Evolutionary conservation across 2,329 filamentous ascomycete genomes (phyloP), one percentile per base, ranked within the genome.

Genomic region (Albifimbria verrucaria): DNA sequence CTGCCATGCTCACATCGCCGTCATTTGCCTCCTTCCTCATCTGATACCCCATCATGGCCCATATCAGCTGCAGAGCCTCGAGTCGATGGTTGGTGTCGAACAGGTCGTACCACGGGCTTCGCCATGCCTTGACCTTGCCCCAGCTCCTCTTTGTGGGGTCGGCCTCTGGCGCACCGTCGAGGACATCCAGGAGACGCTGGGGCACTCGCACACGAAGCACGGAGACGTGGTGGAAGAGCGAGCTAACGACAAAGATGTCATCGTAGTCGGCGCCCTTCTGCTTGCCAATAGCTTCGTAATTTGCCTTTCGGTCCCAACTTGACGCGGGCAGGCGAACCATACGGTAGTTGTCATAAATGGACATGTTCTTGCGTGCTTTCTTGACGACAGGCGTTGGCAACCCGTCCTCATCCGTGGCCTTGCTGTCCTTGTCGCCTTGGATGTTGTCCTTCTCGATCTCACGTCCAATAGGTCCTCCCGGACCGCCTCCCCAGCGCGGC

Each of bases 281-380:
- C 56, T 77, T 78, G 5, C 83, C 83, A 53, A 87, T 81, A 21
- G 82, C 75, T 55, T 74, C 67, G 62, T 86, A 87, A 28, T 75
- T 72, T 25, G 78, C 76, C 68, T 84, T 85, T 53, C 72, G 74
- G 61, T 87, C 84, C 84, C 84, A 87, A 21, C 76, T 79, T 7
- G 76, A 70, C 10, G 78, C 68, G 0, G 84, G 83, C 9, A 79
- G 80, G 2, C 81, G 75, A 44, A 87, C 73, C 75, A 82, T 85
- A 52, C 84, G 78, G 67, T 87, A 87, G 59, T 76, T 81, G 63
- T 87, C 83, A 63, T 86, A 87, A 46, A 85, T 76, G 55, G 75
- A 77, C 65, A 81, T 68, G 49, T 75, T 81, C 65, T 80, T 83
- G 54, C 80, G 77, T 36, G 77, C 67, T 56, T 77, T 81, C 65